Percentiles rank a stretch among this genome's conserved stretches.
Evolutionary conservation across 129 eudicot species (phyloP).

Genomic region (Saposhnikovia divaricata): DNA sequence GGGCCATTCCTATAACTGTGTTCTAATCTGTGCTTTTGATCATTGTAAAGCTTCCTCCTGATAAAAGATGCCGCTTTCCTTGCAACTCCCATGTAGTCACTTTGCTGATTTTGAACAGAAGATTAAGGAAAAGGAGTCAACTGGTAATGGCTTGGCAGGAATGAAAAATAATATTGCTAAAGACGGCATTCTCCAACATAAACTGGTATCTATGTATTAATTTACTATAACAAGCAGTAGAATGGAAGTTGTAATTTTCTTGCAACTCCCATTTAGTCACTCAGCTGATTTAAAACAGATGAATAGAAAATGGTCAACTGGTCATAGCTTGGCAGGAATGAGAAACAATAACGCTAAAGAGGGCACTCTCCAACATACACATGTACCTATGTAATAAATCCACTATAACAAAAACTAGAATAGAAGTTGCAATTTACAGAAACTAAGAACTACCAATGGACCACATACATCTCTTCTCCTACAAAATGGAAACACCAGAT

Average conservation of each 20-base stretch:
- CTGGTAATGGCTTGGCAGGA: not conserved
- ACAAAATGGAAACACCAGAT: not conserved
- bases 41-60: slow-evolving; percentile 55
- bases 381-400: not conserved
- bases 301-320: not conserved
- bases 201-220: not conserved
- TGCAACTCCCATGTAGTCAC: slow-evolving; percentile 76
- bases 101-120: slow-evolving; percentile 37
- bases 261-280: slow-evolving; percentile 76
- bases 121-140: not conserved
- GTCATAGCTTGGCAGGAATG: not conserved
- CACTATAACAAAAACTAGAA: not conserved
- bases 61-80: slow-evolving; percentile 66
- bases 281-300: slow-evolving; percentile 34
- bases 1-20: slow-evolving; percentile 90
- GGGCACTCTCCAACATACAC: not conserved
- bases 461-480: not conserved
- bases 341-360: not conserved
- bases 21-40: slow-evolving; percentile 45
- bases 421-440: too few relatives aligned
- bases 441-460: not conserved
- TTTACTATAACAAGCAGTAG: not conserved
- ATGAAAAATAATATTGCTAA: not conserved
- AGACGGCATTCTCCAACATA: not conserved
- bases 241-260: slow-evolving; percentile 22